Evolutionary conservation across 2,329 filamentous ascomycete genomes (phyloP), one percentile per base, ranked within the genome.

Genomic region (Septoria linicola): DNA sequence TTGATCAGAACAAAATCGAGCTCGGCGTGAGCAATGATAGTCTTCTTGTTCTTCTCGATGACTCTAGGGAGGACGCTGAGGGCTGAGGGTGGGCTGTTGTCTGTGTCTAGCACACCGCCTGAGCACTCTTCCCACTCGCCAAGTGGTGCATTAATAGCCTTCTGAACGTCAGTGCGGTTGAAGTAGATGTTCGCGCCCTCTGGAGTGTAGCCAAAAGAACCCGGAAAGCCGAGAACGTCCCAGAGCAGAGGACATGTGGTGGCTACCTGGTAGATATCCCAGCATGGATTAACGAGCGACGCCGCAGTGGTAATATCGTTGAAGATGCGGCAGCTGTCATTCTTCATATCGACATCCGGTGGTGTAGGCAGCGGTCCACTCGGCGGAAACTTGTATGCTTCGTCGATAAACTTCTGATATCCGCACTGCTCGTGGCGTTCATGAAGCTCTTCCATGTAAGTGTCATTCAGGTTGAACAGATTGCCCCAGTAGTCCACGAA

Each of bases 221-320:
- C 83, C 0, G 85, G 83, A 69, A 85, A 85, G 13, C 82, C 82
- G 2, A 91, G 74, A 0, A 86, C 80, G 51, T 89, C 83, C 77
- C 81, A 88, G 1, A 80, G 73, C 2, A 83, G 59, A 0, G 88
- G 88, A 65, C 88, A 93, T 10, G 83, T 86, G 3, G 81, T 83
- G 2, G 80, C 80, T 11, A 92, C 79, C 43, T 87, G 80, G 70
- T 92, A 93, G 8, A 88, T 73, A 66, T 89, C 82, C 70, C 87
- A 95, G 73, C 89, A 93, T 0, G 88, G 88, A 70, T 93, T 93
- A 27, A 81, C 68, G 1, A 72, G 63, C 3, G 74, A 55, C 6
- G 78, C 77, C 23, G 81, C 84, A 0, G 74, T 59, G 60, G 72
- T 73, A 23, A 88, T 78, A 17, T 78, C 72, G 51, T 76, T 67